These are phyloP conservation scores for Herpotrichia juniperi DNA, from an alignment of 2,329 filamentous ascomycete species.

Conservation along the genomic window DNA sequence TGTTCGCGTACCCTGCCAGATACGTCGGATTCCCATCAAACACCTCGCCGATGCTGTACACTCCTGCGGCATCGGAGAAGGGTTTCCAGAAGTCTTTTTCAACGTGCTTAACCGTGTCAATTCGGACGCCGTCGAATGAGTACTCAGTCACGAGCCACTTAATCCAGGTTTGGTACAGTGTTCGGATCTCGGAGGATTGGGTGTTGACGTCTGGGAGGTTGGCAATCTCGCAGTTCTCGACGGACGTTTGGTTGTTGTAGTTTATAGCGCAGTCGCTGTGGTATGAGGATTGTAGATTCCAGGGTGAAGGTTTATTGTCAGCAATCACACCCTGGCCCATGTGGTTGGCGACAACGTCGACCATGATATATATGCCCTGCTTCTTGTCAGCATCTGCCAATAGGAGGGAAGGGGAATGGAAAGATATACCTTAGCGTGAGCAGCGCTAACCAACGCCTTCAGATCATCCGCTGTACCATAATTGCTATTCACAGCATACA, in stretches of 20 bases:
- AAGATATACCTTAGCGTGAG: slow-evolving; percentile 54
- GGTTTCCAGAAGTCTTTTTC: slow-evolving; percentile 63
- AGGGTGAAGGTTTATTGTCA: slow-evolving; percentile 33
- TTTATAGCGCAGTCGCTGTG: slow-evolving; percentile 15
- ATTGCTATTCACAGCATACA: slow-evolving; percentile 56
- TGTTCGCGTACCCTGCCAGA: slow-evolving; percentile 58
- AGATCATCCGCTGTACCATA: slow-evolving; percentile 57
- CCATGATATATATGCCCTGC: slow-evolving; percentile 54
- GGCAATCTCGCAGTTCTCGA: slow-evolving; percentile 39
- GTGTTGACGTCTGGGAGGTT: slow-evolving; percentile 39
- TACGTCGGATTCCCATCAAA: slow-evolving; percentile 60
- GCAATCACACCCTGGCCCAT: slow-evolving; percentile 36
- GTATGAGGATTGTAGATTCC: slow-evolving; percentile 7
- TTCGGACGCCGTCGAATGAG: slow-evolving; percentile 60
- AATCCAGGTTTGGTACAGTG: slow-evolving; percentile 35
- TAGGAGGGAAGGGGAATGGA: no score
- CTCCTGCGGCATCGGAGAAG: slow-evolving; percentile 61
- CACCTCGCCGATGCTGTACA: slow-evolving; percentile 68
- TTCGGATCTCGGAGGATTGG: slow-evolving; percentile 26
- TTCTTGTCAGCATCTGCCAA: slow-evolving; percentile 1
- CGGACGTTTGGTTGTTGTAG: slow-evolving; percentile 37
- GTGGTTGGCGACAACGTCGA: slow-evolving; percentile 60
- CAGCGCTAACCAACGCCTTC: slow-evolving; percentile 50
- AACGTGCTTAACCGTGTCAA: slow-evolving; percentile 68
- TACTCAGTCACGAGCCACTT: slow-evolving; percentile 38